Base-by-base conservation (phyloP, 2,329 filamentous ascomycete species). In the Chaetomium strumarium region DNA sequence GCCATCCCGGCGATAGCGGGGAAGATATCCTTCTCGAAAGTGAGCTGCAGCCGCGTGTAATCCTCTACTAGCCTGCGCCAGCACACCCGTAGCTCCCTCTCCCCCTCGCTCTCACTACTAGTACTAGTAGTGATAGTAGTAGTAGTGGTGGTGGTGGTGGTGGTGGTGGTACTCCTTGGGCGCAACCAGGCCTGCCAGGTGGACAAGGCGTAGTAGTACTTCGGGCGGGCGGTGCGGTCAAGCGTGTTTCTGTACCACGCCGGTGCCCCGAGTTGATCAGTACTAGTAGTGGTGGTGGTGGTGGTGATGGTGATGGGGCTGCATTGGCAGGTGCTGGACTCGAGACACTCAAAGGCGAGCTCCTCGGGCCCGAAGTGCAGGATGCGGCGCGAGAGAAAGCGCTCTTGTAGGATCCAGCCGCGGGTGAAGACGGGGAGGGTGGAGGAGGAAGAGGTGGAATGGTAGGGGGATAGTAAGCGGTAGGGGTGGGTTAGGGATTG, bases 351-450 rank as follows among this genome's bases (percentile, higher is more conserved):
- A 16, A 55, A 56, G 20, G 43, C 37, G 19, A 59, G 49, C 9
- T 60, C 57, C 1, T 59, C 44, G 3, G 49, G 46, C 40, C 52
- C 53, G 33, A 60, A 60, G 46, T 58, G 56, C n/a, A 60, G 45
- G 10, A 57, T 52, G 14, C 60, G 58, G 12, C 51, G 36, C 4
- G 57, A 56, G 2, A 64, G 49, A 8, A 60, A 38, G 13, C 57
- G 57, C 29, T 63, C 62, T 38, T 64, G 59, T 6, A 60, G 55
- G 16, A 60, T 58, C 60, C 60, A 64, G 17, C 58, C 61, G 37
- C 59, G 53, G 12, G 19, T 49, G 24, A 58, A 52, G 2, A 53
- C 43, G 2, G 60, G 54, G 13, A 52, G 43, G 34, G 34, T 6
- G 1, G 46, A 20, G n/a, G 37, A 14, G 2, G 46, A 20, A 13